Percentiles rank a stretch among this genome's conserved stretches.
Evolutionary conservation across 2,329 filamentous ascomycete species (phyloP).

Genomic region (Aspergillus terreus): DNA sequence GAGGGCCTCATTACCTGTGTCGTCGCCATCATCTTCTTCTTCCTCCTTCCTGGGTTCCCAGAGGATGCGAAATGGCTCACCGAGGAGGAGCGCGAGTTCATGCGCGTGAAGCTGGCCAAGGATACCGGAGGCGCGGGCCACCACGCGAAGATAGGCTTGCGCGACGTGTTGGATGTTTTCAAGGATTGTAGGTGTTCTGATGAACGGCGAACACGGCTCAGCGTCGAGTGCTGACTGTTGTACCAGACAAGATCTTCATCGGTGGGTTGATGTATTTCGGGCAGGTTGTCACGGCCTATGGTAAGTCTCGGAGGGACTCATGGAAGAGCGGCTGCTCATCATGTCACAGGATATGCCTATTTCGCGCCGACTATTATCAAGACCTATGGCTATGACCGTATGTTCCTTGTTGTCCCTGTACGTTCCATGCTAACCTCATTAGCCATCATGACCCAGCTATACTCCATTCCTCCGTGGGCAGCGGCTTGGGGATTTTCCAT

Average conservation of each 20-base stretch:
- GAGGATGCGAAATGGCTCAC: constrained; percentile 70
- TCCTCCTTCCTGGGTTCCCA: constrained; percentile 69
- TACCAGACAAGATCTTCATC: constrained; percentile 60
- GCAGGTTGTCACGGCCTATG: constrained; percentile 71
- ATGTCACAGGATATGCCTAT: constrained; percentile 60
- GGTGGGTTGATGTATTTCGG: constrained; percentile 80
- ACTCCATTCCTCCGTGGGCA: constrained; percentile 58
- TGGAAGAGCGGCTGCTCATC: constrained; percentile 9
- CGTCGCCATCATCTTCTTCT: constrained; percentile 57
- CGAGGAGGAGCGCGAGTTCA: constrained; percentile 64
- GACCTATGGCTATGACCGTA: constrained; percentile 58
- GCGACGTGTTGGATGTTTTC: constrained; percentile 61
- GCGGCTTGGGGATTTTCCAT: constrained; percentile 77
- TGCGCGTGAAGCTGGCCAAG: constrained; percentile 62
- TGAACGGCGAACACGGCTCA: background rate
- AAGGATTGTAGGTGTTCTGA: constrained; percentile 54
- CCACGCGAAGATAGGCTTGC: constrained; percentile 57
- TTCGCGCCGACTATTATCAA: constrained; percentile 70
- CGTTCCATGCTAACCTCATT: constrained; percentile 5
- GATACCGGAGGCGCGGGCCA: constrained; percentile 67
- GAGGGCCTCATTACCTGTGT: constrained; percentile 63
- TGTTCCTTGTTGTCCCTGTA: constrained; percentile 9
- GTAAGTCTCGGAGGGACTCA: constrained; percentile 24
- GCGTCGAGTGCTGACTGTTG: constrained; percentile 11
- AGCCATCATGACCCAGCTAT: constrained; percentile 50